These are phyloP conservation scores for Lecanosticta acicola DNA, from an alignment of 2,329 filamentous ascomycete species.

Conservation along the genomic window DNA sequence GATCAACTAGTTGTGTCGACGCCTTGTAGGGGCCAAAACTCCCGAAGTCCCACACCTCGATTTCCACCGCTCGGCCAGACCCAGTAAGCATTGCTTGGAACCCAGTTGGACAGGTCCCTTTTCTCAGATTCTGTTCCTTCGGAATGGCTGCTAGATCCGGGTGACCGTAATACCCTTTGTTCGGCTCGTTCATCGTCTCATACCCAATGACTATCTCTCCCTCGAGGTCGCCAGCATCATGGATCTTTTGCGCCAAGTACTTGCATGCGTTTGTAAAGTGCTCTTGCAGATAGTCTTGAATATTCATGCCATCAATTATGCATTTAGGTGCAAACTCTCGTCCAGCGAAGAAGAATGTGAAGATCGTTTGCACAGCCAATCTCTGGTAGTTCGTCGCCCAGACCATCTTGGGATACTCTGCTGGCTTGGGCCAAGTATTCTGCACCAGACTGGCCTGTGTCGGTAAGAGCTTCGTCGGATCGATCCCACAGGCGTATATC, in stretches of 20 bases:
- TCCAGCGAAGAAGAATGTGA: conserved; percentile 89
- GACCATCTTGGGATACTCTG: conserved; percentile 94
- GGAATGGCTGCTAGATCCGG: conserved; percentile 77
- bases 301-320: conserved; percentile 89
- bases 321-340: conserved; percentile 92
- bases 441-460: conserved; percentile 93
- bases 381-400: conserved; percentile 97
- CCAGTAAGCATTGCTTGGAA: conserved; percentile 91
- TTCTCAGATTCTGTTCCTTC: conserved; percentile 80
- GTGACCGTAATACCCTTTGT: conserved; percentile 78
- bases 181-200: conserved; percentile 95
- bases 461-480: conserved; percentile 75
- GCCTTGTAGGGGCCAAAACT: conserved; percentile 87
- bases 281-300: conserved; percentile 86
- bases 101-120: conserved; percentile 85
- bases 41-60: conserved; percentile 90
- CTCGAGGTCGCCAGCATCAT: conserved; percentile 83
- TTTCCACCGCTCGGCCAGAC: conserved; percentile 83
- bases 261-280: conserved; percentile 78
- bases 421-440: conserved; percentile 82
- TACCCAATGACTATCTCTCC: conserved; percentile 86
- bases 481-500: conserved; percentile 84
- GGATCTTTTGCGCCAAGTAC: conserved; percentile 76
- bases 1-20: conserved; percentile 76
- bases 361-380: conserved; percentile 81